Evolutionary conservation across 306 rosid species (phyloP).

Genomic region (Quillaja saponaria): DNA sequence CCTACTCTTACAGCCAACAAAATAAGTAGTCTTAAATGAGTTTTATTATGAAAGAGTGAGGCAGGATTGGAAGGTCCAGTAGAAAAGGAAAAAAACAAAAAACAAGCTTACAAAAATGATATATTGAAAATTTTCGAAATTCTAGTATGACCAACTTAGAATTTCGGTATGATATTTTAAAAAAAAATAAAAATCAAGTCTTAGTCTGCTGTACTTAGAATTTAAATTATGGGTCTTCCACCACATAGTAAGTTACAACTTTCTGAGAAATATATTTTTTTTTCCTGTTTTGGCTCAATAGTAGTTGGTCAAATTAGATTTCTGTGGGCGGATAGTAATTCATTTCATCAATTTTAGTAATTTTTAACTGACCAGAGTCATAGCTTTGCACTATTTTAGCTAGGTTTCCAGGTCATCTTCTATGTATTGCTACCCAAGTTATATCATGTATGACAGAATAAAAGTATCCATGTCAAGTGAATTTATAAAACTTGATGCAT

Average conservation of each 20-base stretch:
- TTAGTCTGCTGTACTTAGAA: too few relatives aligned
- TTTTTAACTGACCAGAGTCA: slow-evolving; percentile 1
- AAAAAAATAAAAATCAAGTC: too few relatives aligned
- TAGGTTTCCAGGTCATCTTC: neutral
- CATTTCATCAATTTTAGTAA: slow-evolving; percentile 18
- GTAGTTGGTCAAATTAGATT: slow-evolving; percentile 8
- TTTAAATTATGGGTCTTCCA: too few relatives aligned
- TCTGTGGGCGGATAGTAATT: slow-evolving; percentile 4
- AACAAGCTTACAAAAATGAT: too few relatives aligned
- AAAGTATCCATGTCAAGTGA: neutral
- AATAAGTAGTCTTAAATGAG: slow-evolving; percentile 5
- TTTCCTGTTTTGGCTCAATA: slow-evolving; percentile 5
- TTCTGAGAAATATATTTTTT: slow-evolving; percentile 11
- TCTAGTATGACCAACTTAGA: neutral
- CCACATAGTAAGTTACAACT: too few relatives aligned
- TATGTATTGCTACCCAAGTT: neutral
- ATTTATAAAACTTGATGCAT: neutral
- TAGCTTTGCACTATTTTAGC: slow-evolving; percentile 5
- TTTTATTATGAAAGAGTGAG: neutral
- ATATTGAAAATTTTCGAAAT: slow-evolving; percentile 6
- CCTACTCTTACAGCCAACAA: neutral
- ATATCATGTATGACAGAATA: slow-evolving; percentile 11
- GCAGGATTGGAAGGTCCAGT: neutral
- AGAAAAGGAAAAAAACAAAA: neutral
- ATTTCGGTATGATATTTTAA: slow-evolving; percentile 11